A percentile compares a stretch with the other conserved stretches of the same genome.
Conservation (phyloP, 176 grass and related monocot species). For the Avena sativa region DNA sequence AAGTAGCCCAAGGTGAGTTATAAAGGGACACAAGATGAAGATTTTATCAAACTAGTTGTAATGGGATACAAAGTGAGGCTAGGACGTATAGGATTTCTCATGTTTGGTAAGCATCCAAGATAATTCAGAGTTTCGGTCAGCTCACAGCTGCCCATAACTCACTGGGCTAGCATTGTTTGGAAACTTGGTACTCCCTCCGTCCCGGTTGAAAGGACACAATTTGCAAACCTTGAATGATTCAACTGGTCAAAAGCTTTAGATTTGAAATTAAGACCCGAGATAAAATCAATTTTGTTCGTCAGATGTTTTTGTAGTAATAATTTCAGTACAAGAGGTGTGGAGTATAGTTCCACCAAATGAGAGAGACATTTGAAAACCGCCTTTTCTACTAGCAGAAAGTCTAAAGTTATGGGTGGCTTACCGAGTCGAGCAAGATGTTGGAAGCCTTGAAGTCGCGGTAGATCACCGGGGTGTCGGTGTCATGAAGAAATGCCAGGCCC, state of each 20-base stretch:
- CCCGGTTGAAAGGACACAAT: no score
- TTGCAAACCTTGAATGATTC: slow-evolving; percentile 36
- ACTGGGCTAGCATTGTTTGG: slow-evolving; percentile 5
- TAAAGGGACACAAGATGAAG: neutral
- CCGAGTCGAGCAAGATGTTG: slow-evolving; percentile 20
- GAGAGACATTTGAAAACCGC: no score
- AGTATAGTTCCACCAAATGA: neutral
- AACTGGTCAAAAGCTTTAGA: slow-evolving; percentile 26
- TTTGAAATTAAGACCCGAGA: neutral
- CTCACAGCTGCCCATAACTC: slow-evolving; percentile 7
- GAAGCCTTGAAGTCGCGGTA: slow-evolving; percentile 70
- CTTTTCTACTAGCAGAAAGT: no score
- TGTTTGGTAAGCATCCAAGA: neutral
- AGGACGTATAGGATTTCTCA: neutral
- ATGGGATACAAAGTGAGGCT: no score
- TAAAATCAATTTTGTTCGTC: neutral
- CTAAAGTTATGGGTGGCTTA: neutral
- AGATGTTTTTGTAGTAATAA: neutral
- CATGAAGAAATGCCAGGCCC: slow-evolving; percentile 84
- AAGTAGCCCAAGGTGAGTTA: neutral
- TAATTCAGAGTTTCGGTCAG: slow-evolving; percentile 13
- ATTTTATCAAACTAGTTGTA: neutral
- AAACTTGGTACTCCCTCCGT: slow-evolving; percentile 40
- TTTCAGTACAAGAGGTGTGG: neutral
- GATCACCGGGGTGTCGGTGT: slow-evolving; percentile 70